Evolutionary conservation across 1,284 basidiomycete genomes (phyloP), one percentile per base, ranked within the genome.

Genomic region (Irpex lacteus): DNA sequence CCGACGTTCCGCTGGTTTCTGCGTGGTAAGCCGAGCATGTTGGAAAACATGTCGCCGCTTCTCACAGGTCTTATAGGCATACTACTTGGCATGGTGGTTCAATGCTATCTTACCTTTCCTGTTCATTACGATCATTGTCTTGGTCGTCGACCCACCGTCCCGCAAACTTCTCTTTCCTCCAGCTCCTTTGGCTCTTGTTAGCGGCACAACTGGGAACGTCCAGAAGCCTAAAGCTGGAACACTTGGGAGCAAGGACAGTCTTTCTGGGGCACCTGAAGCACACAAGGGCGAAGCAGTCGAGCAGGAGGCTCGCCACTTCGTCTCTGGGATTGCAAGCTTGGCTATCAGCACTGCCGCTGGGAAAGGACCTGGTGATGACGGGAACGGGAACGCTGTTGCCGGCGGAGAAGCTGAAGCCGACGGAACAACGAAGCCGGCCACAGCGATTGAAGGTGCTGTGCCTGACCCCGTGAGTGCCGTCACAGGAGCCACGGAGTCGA

Each of bases 141-240:
- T 87, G 50, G 74, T 82, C 53, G 73, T 81, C 64, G 79, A 80
- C 65, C 82, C 83, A 0, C 73, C 74, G 5, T 77, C 79, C 1
- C 74, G 85, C 55, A 64, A 71, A 13, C 66, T 75, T 37, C 75
- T 85, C 37, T 87, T 87, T 75, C 85, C 84, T 4, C 78, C 80
- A n/a, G 80, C 78, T 3, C 79, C 79, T 0, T 67, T 80, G 11
- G 74, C 79, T 11, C 72, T 76, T 4, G 73, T 80, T 62, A 71
- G 69, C 53, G 69, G 67, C 0, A 65, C 63, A 1, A 65, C 69
- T 1, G 75, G 74, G 5, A 73, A 73, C 53, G 52, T 75, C 1
- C 73, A 75, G 49, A 67, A 67, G 6, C 75, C 75, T 13, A 71
- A 70, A 6, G 70, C 73, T 0, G 74, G 72, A 7, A 66, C 64